Evolutionary conservation across 768 basidiomycete species (phyloP).

Genomic region (Pisolithus orientalis): DNA sequence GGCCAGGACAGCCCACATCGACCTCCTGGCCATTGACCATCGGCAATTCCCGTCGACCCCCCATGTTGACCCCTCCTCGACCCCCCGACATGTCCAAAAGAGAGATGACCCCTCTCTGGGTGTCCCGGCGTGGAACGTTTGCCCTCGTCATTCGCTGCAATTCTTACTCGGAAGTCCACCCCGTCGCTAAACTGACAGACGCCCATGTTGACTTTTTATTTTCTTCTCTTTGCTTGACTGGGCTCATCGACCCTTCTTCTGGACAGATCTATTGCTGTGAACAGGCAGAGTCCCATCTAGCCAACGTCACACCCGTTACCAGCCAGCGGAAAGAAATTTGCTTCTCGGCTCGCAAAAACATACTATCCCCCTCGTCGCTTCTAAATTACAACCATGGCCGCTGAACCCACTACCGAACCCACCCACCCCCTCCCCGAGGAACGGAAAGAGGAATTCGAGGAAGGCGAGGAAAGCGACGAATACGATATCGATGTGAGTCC

Average conservation of each 20-base stretch:
- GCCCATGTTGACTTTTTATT: not conserved
- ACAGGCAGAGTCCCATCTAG: not conserved
- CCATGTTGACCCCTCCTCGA: not conserved
- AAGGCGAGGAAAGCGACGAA: conserved; percentile 10
- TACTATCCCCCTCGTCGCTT: not conserved
- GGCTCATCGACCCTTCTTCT: not conserved
- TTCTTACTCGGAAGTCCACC: conserved; percentile 6
- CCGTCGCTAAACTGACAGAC: conserved; percentile 3
- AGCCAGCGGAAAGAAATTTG: too few species aligned
- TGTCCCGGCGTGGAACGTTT: conserved; percentile 15
- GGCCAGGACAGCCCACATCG: not conserved
- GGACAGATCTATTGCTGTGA: not conserved
- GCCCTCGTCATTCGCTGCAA: conserved; percentile 15
- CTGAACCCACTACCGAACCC: conserved; percentile 14
- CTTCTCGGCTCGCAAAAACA: too few species aligned
- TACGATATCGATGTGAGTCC: too few species aligned
- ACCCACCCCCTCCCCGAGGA: not conserved
- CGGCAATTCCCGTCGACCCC: not conserved
- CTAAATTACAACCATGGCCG: conserved; percentile 12
- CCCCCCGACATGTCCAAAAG: not conserved
- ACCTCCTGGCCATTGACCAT: not conserved
- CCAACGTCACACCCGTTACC: not conserved
- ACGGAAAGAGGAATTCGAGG: conserved; percentile 4
- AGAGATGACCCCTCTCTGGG: not conserved
- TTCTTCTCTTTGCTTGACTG: not conserved